Evolutionary conservation across 2,329 filamentous ascomycete genomes (phyloP), one percentile per base, ranked within the genome.

Genomic region (Trichoderma sp.): DNA sequence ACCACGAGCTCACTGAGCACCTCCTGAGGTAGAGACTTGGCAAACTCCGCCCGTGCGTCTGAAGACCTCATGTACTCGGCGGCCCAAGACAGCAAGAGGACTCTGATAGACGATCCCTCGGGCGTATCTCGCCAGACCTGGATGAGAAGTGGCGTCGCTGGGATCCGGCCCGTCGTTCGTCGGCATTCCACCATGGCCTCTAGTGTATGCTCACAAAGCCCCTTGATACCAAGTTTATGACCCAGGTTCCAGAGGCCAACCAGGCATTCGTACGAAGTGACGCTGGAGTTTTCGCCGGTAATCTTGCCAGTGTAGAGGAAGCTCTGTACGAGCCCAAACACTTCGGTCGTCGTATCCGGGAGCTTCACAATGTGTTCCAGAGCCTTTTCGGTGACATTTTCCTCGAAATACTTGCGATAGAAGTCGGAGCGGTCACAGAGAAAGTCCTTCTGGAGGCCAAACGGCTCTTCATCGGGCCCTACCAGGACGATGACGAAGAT

Each of bases 1-100:
- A 88, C 81, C 0, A 89, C 85, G 6, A 89, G 79, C 73, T 88
- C 86, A 67, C 84, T 86, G 7, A 88, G 76, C 1, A 89, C 83
- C 69, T 87, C 84, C 67, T 88, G 83, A 0, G 86, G 86, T 3
- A 89, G 78, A 0, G 84, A 85, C 69, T 83, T 83, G 50, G 83
- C 86, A 70, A 88, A 88, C 66, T 85, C 83, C 9, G 82, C 78
- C 19, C 84, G 79, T 1, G 80, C 79, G 24, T 85, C 81, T 3
- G 84, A 86, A 0, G 83, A 83, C 48, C 83, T 78, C 77, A 88
- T 86, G 69, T 88, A 88, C 73, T 88, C 86, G 28, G 85, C 85
- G 1, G 85, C 83, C 86, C 86, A 89, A 12, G 79, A 81, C 3
- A 88, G 76, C 15, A 89, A 79, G 44, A 88, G 81, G 66, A 80